These are phyloP conservation scores for Blastomyces percursus DNA, from an alignment of 2,329 filamentous ascomycete genomes.

Conservation along the genomic window DNA sequence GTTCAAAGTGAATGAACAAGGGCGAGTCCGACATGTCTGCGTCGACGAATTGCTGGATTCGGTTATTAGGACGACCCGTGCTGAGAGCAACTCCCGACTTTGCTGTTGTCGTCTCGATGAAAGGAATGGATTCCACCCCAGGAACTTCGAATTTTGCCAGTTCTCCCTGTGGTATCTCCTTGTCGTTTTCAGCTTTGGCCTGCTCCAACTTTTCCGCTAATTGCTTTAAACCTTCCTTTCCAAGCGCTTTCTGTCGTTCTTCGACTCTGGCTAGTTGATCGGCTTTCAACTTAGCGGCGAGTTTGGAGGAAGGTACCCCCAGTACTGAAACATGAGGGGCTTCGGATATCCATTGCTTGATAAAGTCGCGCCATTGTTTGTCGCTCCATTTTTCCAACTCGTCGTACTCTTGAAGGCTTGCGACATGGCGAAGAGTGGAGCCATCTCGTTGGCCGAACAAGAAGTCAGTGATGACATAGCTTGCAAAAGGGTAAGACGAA, in stretches of 20 bases:
- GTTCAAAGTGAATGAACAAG: conserved; percentile 92
- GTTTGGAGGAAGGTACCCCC: conserved; percentile 68
- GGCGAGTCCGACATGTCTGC: conserved; percentile 52
- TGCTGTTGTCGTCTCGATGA: conserved; percentile 79
- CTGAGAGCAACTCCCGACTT: conserved; percentile 66
- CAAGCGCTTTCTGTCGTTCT: conserved; percentile 66
- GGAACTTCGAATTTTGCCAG: conserved; percentile 75
- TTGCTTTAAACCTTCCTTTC: conserved; percentile 66
- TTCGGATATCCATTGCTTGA: conserved; percentile 74
- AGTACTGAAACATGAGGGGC: conserved; percentile 80
- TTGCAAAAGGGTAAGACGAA: conserved; percentile 68
- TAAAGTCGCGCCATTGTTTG: conserved; percentile 67
- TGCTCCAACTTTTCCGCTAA: conserved; percentile 65
- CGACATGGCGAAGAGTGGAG: conserved; percentile 55
- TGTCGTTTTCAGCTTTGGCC: conserved; percentile 81
- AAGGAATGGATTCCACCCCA: conserved; percentile 81
- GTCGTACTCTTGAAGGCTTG: conserved; percentile 47
- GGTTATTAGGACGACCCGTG: conserved; percentile 55
- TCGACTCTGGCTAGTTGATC: conserved; percentile 71
- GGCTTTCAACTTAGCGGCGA: conserved; percentile 69
- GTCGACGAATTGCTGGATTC: conserved; percentile 67
- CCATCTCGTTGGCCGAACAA: conserved; percentile 82
- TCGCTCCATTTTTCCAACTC: conserved; percentile 69
- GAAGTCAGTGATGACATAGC: conserved; percentile 81
- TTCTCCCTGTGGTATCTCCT: conserved; percentile 70